Base-by-base conservation (phyloP, 495 filamentous ascomycete species). In the Mytilinidion resinicola region DNA sequence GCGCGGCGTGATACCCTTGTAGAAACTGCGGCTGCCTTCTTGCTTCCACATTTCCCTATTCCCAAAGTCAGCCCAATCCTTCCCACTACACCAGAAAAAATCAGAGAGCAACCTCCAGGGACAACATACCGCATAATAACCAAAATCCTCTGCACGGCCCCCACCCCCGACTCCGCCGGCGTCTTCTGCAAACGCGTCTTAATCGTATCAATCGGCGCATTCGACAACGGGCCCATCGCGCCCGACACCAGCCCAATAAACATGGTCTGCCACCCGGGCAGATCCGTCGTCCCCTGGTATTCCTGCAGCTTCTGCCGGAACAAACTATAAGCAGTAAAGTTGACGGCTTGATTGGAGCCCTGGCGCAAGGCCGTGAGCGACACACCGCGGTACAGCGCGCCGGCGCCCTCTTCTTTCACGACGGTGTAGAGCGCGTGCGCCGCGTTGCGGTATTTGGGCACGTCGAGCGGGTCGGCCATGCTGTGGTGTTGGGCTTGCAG, bases 121-220 rank as follows among this genome's bases (percentile, higher is more conserved):
- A 38, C 9, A 34, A 51, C 58, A 43, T 43, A 66, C 63, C 36
- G 62, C 8, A 87, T 82, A 63, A 99, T 97, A 25, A 72, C 68
- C 54, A 80, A 76, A 55, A 99, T 95, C 51, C 93, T 78, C 57
- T 78, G 77, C 47, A 92, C 66, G 25, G 91, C 91, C 1, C 82
- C 85, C 64, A 91, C 85, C 12, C 93, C 95, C 19, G 83, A 79
- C 74, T 87, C 81, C 1, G 85, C 90, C 9, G 89, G 89, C 56
- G 83, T 95, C 74, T 88, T 92, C 75, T 99, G 93, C 67, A 99
- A 76, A 10, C 93, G 77, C 25, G 93, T 99, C 83, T 99, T 98
- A 76, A 99, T 97, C 42, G 93, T 99, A 70, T 99, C 93, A 70
- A 99, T 97, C 15, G 93, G 93, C 6, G 93, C 93, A 71, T 99